phyloP scores from a whole-genome alignment of 305 asterid genomes.

The Lippia alba region DNA sequence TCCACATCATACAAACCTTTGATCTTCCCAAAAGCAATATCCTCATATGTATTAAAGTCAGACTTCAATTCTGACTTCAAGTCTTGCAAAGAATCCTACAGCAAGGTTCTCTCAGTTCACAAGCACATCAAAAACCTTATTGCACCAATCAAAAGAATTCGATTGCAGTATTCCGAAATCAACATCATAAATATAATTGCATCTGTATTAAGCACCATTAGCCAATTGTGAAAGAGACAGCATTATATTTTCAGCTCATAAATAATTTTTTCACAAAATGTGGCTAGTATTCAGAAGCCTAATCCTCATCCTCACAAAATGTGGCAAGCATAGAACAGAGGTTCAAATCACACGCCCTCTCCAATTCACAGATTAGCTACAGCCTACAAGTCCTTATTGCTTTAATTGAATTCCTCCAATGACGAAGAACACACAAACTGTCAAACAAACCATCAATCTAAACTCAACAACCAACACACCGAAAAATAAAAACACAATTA shows the following conservation, averaged over 20 bases:
- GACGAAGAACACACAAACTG: too few relatives aligned
- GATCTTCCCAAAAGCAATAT: constrained; percentile 66
- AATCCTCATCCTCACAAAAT: constrained; percentile 11
- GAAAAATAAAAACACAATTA: background rate
- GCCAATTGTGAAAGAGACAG: constrained; percentile 6
- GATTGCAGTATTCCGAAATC: constrained; percentile 9
- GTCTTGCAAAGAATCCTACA: constrained; percentile 82
- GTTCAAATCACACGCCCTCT: background rate
- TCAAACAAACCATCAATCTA: background rate
- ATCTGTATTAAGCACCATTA: constrained; percentile 14
- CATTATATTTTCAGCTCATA: constrained; percentile 10
- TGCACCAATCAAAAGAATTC: constrained; percentile 3
- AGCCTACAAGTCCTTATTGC: too few relatives aligned
- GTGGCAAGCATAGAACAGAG: constrained; percentile 12
- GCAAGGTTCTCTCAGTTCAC: constrained; percentile 38
- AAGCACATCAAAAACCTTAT: constrained; percentile 26
- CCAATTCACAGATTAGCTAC: too few relatives aligned
- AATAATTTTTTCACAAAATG: background rate
- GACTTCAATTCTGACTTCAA: constrained; percentile 78
- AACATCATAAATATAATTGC: background rate
- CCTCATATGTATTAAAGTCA: constrained; percentile 73
- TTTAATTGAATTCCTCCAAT: too few relatives aligned
- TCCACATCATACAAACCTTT: constrained; percentile 58
- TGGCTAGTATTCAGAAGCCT: constrained; percentile 19
- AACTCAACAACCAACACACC: background rate